These are phyloP conservation scores for Didymella pomorum DNA, from an alignment of 2,329 filamentous ascomycete species.

Conservation along the genomic window DNA sequence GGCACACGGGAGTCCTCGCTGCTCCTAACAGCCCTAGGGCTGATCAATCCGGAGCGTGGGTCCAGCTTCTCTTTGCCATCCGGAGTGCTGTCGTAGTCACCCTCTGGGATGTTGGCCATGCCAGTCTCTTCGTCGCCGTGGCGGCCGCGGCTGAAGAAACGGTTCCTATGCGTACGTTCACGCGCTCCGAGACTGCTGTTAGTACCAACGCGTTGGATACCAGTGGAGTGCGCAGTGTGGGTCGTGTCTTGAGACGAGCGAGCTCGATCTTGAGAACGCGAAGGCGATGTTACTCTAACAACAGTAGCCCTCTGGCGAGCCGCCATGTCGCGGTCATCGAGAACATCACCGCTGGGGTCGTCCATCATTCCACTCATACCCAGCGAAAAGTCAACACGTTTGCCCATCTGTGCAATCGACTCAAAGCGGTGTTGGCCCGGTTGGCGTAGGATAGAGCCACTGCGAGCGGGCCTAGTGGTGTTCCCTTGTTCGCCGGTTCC, in stretches of 20 bases:
- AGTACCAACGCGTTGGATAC: conserved; percentile 47
- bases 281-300: conserved; percentile 52
- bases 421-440: conserved; percentile 62
- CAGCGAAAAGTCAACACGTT: conserved; percentile 74
- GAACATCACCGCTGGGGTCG: conserved; percentile 71
- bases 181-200: conserved; percentile 43
- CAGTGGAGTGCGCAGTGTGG: conserved; percentile 45
- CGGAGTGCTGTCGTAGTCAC: conserved; percentile 29
- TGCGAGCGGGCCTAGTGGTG: conserved; percentile 33
- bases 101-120: conserved; percentile 58
- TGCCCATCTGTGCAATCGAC: conserved; percentile 64
- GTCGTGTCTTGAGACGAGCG: conserved; percentile 46
- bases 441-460: conserved; percentile 65
- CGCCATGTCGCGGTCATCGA: conserved; percentile 61
- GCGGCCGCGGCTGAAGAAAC: conserved; percentile 65
- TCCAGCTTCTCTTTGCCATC: conserved; percentile 44
- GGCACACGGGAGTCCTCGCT: conserved; percentile 32
- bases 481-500: conserved; percentile 20
- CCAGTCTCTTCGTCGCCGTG: conserved; percentile 55
- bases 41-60: conserved; percentile 46
- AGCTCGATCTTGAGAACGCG: conserved; percentile 40
- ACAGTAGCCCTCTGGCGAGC: conserved; percentile 50
- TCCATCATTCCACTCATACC: conserved; percentile 68
- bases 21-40: conserved; percentile 40
- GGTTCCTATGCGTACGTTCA: conserved; percentile 62